Conservation (phyloP, 2,329 filamentous ascomycete genomes). For the Fusarium sp. region DNA sequence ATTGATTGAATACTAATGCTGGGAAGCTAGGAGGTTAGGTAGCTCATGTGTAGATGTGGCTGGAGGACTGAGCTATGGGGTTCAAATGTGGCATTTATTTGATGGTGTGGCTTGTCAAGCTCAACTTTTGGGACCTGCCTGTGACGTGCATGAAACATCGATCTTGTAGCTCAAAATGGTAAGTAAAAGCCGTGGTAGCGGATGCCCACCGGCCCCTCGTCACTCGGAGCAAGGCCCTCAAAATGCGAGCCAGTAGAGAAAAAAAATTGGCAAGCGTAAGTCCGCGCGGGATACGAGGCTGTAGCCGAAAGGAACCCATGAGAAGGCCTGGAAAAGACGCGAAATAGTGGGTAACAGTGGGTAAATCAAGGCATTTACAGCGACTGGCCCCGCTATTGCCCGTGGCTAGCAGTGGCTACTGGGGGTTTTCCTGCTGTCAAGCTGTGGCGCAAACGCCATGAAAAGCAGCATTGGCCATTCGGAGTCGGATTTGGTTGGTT, state of each 20-base stretch:
- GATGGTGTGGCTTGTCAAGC: not conserved
- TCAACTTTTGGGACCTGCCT: not conserved
- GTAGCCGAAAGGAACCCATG: slow-evolving; percentile 37
- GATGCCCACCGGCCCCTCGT: slow-evolving; percentile 35
- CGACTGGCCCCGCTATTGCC: slow-evolving; percentile 26
- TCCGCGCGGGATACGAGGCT: slow-evolving; percentile 48
- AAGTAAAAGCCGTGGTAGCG: slow-evolving; percentile 11
- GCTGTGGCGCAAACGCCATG: slow-evolving; percentile 33
- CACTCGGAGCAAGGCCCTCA: slow-evolving; percentile 25
- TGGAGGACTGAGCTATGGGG: not conserved
- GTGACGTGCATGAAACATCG: slow-evolving; percentile 26
- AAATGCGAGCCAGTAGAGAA: slow-evolving; percentile 11
- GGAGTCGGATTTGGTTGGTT: slow-evolving; percentile 31
- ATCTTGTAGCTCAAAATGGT: not conserved
- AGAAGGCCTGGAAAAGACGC: slow-evolving; percentile 41
- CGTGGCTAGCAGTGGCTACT: slow-evolving; percentile 4
- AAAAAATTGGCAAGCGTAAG: slow-evolving; percentile 36
- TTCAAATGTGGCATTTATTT: slow-evolving; percentile 12
- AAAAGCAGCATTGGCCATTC: slow-evolving; percentile 38
- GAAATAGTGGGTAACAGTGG: slow-evolving; percentile 44
- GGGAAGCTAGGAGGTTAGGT: slow-evolving; percentile 14
- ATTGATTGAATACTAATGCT: slow-evolving; percentile 15
- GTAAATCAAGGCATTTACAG: slow-evolving; percentile 10
- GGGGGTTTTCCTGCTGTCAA: slow-evolving; percentile 24
- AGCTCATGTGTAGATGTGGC: slow-evolving; percentile 1